Conservation (phyloP, 768 basidiomycete species). For the Leccinellum luteum region DNA sequence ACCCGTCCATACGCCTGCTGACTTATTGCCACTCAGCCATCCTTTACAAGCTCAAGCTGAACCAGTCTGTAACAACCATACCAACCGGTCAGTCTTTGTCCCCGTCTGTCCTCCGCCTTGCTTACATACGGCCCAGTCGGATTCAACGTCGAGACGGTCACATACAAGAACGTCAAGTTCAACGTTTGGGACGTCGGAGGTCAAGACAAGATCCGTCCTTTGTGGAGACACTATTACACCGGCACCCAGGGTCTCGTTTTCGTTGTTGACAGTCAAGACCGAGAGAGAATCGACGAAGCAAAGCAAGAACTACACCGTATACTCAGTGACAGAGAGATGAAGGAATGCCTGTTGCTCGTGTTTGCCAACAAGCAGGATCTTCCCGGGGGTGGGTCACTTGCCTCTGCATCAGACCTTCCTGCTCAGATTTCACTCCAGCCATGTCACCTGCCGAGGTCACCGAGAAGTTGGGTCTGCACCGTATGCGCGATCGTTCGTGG, state of each 20-base stretch:
- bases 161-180: conserved; percentile 97
- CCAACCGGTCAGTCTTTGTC: conserved; percentile 69
- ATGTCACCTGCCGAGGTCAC: conserved; percentile 99
- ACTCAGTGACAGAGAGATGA: conserved; percentile 96
- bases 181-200: conserved; percentile 98
- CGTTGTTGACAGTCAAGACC: conserved; percentile 95
- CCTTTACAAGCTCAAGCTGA: conserved; percentile 97
- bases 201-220: conserved; percentile 98
- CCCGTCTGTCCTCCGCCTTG: not conserved
- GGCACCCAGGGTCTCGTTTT: conserved; percentile 98
- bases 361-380: conserved; percentile 99
- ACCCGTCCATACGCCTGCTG: not conserved
- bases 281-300: conserved; percentile 94
- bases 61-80: conserved; percentile 98
- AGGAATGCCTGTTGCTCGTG: conserved; percentile 93
- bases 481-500: conserved; percentile 97
- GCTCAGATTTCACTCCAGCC: conserved; percentile 39
- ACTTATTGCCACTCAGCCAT: conserved; percentile 61
- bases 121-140: conserved; percentile 56
- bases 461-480: conserved; percentile 91
- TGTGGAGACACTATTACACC: conserved; percentile 99
- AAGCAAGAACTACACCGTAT: conserved; percentile 95
- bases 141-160: conserved; percentile 99
- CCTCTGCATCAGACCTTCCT: not conserved
- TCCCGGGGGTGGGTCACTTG: conserved; percentile 72